Percentiles rank a stretch among this genome's conserved stretches.
Evolutionary conservation across 148 eudicot genomes (phyloP).

Genomic region (Heliamphora exappendiculata): DNA sequence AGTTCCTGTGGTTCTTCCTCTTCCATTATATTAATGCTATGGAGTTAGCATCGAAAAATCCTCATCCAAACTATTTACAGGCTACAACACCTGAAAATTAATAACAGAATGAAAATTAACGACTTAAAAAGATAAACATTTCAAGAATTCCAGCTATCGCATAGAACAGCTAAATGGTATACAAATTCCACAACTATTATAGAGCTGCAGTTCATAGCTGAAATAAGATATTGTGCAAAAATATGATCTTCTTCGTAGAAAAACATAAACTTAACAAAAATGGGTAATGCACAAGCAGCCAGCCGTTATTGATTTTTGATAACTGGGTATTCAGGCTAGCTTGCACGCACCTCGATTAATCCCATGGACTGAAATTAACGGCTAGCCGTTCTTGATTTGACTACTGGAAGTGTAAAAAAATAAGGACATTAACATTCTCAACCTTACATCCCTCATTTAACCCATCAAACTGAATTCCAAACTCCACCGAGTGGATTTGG

Average conservation of each 20-base stretch:
- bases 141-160: neutral
- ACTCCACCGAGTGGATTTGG: neutral
- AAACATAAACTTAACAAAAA: neutral
- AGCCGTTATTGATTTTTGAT: neutral
- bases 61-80: slow-evolving; percentile 18
- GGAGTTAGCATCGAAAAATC: slow-evolving; percentile 13
- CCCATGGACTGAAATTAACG: no score
- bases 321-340: no score
- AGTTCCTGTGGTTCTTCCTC: slow-evolving; percentile 46
- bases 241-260: neutral
- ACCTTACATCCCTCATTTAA: neutral
- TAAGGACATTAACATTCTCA: neutral
- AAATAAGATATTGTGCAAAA: no score
- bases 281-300: neutral
- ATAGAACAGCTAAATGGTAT: neutral
- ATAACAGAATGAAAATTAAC: neutral
- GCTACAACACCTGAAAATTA: slow-evolving; percentile 24
- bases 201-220: neutral
- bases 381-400: neutral
- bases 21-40: slow-evolving; percentile 38
- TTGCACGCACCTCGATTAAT: no score
- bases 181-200: neutral
- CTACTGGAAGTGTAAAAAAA: neutral
- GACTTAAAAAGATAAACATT: neutral
- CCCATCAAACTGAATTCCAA: neutral